Evolutionary conservation across 257 asterid species (phyloP).

Genomic region (Solanum gandarillasii): DNA sequence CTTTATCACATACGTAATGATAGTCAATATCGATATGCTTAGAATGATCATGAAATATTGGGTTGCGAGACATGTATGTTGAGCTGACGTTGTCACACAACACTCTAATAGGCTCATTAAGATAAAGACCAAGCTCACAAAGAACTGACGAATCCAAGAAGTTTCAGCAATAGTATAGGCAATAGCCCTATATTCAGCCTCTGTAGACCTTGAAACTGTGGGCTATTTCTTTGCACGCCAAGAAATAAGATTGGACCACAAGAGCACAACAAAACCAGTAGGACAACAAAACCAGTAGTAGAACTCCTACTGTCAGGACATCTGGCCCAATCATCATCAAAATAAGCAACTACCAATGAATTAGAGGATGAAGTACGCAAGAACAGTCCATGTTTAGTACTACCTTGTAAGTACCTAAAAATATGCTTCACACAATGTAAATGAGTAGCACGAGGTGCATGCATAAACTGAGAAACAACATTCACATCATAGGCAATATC

Average conservation of each 20-base stretch:
- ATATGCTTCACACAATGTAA: too few relatives aligned
- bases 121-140: background rate
- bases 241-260: too few relatives aligned
- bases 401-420: background rate
- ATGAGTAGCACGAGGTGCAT: background rate
- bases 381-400: background rate
- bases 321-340: too few relatives aligned
- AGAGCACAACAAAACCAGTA: background rate
- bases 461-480: background rate
- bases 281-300: background rate
- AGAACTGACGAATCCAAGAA: background rate
- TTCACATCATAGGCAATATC: background rate
- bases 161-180: background rate
- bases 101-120: background rate
- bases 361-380: background rate
- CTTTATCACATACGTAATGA: background rate
- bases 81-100: background rate
- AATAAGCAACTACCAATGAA: background rate
- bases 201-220: background rate
- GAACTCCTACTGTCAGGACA: background rate
- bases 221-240: background rate
- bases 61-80: background rate
- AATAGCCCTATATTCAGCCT: background rate
- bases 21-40: background rate
- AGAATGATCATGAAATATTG: background rate